Base-by-base conservation (phyloP, 495 filamentous ascomycete genomes). In the Cetradonia linearis region DNA sequence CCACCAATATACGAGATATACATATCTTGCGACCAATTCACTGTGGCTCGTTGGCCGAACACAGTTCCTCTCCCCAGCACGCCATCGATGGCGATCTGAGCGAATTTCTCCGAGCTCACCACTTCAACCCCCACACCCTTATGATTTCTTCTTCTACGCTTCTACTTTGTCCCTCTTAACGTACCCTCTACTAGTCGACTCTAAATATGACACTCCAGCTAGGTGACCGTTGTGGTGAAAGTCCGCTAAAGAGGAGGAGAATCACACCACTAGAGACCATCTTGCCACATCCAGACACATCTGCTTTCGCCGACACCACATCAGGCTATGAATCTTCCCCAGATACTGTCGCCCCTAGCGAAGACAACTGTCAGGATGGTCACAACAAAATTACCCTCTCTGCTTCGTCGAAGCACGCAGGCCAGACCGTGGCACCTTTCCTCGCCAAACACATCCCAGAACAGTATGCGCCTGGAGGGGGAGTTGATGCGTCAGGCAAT, bases 371-470 rank as follows among this genome's bases (percentile, higher is more conserved):
- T n/a, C 25, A 42, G 31, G 63, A 62, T 23, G 56, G 66, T 33
- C 58, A 61, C 4, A 52, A 42, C 28, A 67, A 61, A 18, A 66
- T 66, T 13, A 52, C 63, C 27, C 65, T 68, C 23, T 70, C 73
- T 49, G 68, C 71, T 36, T 68, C 74, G n/a, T 68, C 71, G 25
- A 80, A 76, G 62, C 70, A 81, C 18, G 79, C 74, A 13, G 75
- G 70, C 42, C 70, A 80, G 44, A 82, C 75, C 52, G 81, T 95
- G 48, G 85, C 85, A 4, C 90, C 91, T 1, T 95, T 95, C 66
- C 79, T 96, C 49, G 82, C 83, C 56, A 85, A 86, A 70, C 88
- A 96, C 65, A 91, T 95, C 8, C 91, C 90, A 2, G 80, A 81
- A 44, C 81, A 90, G 68, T 94, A 95, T 70, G 87, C 87, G 3